These are phyloP conservation scores for Climacium dendroides DNA, from an alignment of 225 moss, liverwort and hornwort species.

Conservation along the genomic window DNA sequence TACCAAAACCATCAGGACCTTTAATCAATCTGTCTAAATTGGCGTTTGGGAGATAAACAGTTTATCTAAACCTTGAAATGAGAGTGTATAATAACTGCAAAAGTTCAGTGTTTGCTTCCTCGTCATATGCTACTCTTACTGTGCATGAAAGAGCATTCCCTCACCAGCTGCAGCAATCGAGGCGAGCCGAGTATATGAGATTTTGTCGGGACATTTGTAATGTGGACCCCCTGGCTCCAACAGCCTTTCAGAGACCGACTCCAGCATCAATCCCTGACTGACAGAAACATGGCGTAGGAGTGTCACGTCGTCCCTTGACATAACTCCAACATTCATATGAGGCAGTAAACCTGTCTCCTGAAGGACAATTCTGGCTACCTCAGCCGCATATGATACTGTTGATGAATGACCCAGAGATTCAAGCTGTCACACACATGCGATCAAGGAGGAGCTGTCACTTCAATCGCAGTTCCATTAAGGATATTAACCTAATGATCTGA, in stretches of 20 bases:
- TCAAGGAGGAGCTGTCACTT: not conserved
- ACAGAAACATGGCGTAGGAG: constrained; percentile 61
- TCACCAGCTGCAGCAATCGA: constrained; percentile 84
- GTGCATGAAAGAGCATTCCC: not conserved
- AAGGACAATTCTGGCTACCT: constrained; percentile 61
- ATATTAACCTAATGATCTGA: not conserved
- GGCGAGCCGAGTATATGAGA: constrained; percentile 48
- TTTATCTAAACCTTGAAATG: not conserved
- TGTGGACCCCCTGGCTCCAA: constrained; percentile 71
- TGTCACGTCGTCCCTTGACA: constrained; percentile 55
- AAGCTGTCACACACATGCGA: constrained; percentile 33
- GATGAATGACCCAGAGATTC: constrained; percentile 53
- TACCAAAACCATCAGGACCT: not conserved
- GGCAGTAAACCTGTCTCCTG: constrained; percentile 75
- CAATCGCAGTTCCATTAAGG: not conserved
- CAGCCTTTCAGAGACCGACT: constrained; percentile 66
- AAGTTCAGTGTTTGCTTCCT: not conserved
- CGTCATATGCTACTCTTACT: not conserved
- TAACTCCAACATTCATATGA: constrained; percentile 84
- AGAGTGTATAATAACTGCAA: not conserved
- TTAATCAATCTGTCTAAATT: not conserved
- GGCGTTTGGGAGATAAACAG: not conserved
- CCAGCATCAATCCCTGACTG: constrained; percentile 92
- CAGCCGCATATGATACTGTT: constrained; percentile 64
- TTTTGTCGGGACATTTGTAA: constrained; percentile 79